Evolutionary conservation across 148 eudicot genomes (phyloP).

Genomic region (Chenopodium album): DNA sequence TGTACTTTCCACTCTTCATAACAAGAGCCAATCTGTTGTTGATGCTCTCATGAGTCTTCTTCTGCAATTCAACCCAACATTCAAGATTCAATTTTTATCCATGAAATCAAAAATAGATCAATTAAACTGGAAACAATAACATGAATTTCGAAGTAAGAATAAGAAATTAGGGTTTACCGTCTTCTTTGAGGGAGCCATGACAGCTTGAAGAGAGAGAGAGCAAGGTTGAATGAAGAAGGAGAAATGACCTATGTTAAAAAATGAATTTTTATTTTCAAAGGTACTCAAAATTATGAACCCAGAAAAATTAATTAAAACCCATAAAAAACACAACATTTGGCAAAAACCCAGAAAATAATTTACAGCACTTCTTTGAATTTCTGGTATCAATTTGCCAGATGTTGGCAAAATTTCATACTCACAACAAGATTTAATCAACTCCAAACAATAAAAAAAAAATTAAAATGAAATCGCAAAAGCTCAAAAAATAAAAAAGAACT

Average conservation of each 20-base stretch:
- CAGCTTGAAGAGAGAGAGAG: neutral
- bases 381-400: slow-evolving; percentile 29
- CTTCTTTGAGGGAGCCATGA: slow-evolving; percentile 56
- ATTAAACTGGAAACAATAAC: neutral
- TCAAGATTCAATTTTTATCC: neutral
- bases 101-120: neutral
- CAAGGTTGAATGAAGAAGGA: too few relatives aligned
- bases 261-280: too few relatives aligned
- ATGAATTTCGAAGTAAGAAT: too few relatives aligned
- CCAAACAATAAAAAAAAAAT: too few relatives aligned
- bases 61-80: slow-evolving; percentile 31
- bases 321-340: slow-evolving; percentile 34
- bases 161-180: slow-evolving; percentile 30
- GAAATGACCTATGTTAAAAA: too few relatives aligned
- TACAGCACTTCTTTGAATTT: neutral
- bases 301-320: slow-evolving; percentile 7
- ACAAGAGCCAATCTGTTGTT: slow-evolving; percentile 61
- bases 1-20: slow-evolving; percentile 65
- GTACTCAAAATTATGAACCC: neutral
- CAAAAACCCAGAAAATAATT: slow-evolving; percentile 26
- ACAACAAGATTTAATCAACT: slow-evolving; percentile 22
- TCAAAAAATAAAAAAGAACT: too few relatives aligned
- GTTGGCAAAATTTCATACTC: slow-evolving; percentile 21
- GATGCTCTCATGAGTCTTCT: slow-evolving; percentile 69
- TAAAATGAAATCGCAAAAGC: too few relatives aligned